Conservation (phyloP, 495 filamentous ascomycete genomes). For the Xylaria longipes region DNA sequence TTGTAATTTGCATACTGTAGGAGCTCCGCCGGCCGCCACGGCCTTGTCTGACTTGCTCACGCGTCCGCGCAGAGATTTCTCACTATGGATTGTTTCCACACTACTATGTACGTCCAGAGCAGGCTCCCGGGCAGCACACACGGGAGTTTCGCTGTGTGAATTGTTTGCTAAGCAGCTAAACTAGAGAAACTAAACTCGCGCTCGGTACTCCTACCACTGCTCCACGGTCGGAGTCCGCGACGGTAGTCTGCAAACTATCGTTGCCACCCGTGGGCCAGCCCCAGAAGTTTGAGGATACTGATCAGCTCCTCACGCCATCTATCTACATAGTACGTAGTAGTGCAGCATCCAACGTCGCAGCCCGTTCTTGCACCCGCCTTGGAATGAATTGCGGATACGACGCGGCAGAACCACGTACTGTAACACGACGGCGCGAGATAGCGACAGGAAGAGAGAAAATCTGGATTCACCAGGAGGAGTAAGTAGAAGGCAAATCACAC, state of each 20-base stretch:
- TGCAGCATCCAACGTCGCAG: constrained; percentile 2
- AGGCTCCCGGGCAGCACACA: not conserved
- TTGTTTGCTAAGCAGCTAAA: constrained; percentile 3
- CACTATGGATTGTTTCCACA: constrained; percentile 18
- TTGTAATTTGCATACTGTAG: constrained; percentile 22
- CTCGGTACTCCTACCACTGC: not conserved
- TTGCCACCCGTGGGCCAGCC: constrained; percentile 25
- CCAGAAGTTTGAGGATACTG: constrained; percentile 26
- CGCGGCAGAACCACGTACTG: constrained; percentile 8
- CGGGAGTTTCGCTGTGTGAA: not conserved
- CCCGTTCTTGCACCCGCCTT: constrained; percentile 3
- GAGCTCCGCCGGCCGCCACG: constrained; percentile 18
- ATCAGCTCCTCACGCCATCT: constrained; percentile 18
- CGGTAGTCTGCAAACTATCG: constrained; percentile 18
- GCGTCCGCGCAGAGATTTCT: constrained; percentile 27
- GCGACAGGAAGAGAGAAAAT: constrained; percentile 9
- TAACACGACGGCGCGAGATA: constrained; percentile 17
- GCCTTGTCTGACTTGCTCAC: constrained; percentile 26
- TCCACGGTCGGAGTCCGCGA: constrained; percentile 6
- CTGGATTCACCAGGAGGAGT: not conserved
- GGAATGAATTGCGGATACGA: constrained; percentile 14
- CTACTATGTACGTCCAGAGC: constrained; percentile 11
- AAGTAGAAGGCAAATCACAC: constrained; percentile 10
- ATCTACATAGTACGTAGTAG: no score
- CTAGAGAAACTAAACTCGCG: constrained; percentile 11